phyloP scores from a whole-genome alignment of 2,329 filamentous ascomycete genomes.

The Fusarium verticillioides region DNA sequence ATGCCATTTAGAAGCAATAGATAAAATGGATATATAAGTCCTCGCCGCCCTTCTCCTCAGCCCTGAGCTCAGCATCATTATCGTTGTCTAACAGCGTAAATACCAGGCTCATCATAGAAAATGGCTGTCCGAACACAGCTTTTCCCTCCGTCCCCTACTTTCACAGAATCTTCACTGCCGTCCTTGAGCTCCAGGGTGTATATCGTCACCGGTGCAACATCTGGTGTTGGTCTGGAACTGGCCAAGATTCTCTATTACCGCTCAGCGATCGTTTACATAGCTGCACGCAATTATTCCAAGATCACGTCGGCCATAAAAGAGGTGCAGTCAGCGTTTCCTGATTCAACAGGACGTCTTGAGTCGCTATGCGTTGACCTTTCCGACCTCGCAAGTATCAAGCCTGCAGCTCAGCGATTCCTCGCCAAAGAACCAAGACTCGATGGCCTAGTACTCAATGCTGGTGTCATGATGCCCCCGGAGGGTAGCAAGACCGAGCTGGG shows the following conservation, averaged over 20 bases:
- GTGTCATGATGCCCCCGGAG: conserved; percentile 33
- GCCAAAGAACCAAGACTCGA: conserved; percentile 24
- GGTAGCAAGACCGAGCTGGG: conserved; percentile 29
- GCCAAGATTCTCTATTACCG: conserved; percentile 34
- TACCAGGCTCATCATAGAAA: background rate
- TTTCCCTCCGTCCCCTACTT: conserved; percentile 30
- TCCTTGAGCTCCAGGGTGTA: conserved; percentile 23
- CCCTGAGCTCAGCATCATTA: background rate
- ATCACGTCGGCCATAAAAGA: conserved; percentile 18
- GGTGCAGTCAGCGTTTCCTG: conserved; percentile 11
- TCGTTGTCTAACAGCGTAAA: background rate
- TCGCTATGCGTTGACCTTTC: conserved; percentile 28
- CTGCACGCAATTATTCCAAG: conserved; percentile 17
- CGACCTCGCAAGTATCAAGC: conserved; percentile 16
- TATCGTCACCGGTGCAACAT: conserved; percentile 37
- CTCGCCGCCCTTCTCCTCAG: background rate
- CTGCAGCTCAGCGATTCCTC: background rate
- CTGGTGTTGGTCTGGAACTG: conserved; percentile 30
- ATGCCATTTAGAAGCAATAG: background rate
- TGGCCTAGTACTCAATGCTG: conserved; percentile 34
- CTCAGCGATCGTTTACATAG: conserved; percentile 29
- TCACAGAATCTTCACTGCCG: conserved; percentile 30
- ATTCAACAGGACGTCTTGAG: conserved; percentile 24
- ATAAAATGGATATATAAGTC: background rate
- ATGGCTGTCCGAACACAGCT: conserved; percentile 31